Percentiles rank a stretch among this genome's conserved stretches.
These are phyloP conservation scores for Celoporthe dispersa DNA, from an alignment of 2,329 filamentous ascomycete species.

Conservation along the genomic window DNA sequence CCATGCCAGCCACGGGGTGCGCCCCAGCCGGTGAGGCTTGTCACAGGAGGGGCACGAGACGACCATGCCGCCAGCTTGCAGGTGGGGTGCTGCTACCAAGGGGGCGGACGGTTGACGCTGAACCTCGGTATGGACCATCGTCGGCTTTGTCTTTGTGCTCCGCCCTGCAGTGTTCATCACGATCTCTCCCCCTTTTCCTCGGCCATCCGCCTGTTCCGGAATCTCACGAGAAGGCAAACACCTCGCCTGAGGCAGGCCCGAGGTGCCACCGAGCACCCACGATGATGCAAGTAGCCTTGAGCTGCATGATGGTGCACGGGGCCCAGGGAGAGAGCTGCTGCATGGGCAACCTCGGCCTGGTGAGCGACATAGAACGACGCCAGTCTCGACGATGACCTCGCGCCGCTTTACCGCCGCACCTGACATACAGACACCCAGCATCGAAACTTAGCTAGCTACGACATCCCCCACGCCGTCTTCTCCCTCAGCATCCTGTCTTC, in stretches of 20 bases:
- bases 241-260: not conserved
- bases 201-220: not conserved
- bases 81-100: not conserved
- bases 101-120: not conserved
- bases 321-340: not conserved
- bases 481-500: not conserved
- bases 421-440: not conserved
- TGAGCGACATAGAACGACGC: not conserved
- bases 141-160: not conserved
- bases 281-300: not conserved
- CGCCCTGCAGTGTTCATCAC: not conserved
- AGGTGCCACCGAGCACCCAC: not conserved
- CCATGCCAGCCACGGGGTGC: slow-evolving; percentile 1
- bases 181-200: not conserved
- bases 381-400: not conserved
- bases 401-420: not conserved
- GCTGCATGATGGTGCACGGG: not conserved
- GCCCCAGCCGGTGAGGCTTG: not conserved
- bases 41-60: not conserved
- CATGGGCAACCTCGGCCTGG: not conserved
- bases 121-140: not conserved
- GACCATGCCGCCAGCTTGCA: not conserved
- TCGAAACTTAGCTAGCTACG: not conserved
- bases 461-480: not conserved
- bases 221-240: not conserved